These are phyloP conservation scores for Kluyveromyces wickerhamii DNA, from an alignment of 805 yeast species.

Conservation along the genomic window DNA sequence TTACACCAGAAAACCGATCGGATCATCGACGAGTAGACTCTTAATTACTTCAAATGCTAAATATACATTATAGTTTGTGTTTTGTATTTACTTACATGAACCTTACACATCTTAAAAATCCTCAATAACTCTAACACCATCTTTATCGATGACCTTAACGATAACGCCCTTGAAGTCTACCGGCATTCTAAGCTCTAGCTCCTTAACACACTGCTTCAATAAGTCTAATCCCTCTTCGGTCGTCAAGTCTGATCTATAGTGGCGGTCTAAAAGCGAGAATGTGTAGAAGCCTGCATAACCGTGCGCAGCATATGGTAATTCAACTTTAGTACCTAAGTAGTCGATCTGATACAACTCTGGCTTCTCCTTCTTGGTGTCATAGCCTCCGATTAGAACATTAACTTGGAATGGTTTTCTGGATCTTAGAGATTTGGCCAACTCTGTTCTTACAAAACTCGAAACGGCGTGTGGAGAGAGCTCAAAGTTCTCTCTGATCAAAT, in stretches of 20 bases:
- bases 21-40: no score
- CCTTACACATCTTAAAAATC: conserved; percentile 15
- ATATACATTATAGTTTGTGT: conserved; percentile 2
- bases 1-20: no score
- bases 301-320: conserved; percentile 93
- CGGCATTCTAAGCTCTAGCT: conserved; percentile 61
- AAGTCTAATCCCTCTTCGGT: conserved; percentile 72
- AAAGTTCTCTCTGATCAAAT: conserved; percentile 73
- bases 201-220: conserved; percentile 64
- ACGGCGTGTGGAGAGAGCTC: conserved; percentile 82
- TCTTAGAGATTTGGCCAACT: conserved; percentile 80
- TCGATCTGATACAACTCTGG: conserved; percentile 85
- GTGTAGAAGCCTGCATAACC: conserved; percentile 98
- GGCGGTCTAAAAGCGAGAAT: conserved; percentile 82
- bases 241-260: conserved; percentile 69
- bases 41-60: no score
- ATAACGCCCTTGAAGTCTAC: conserved; percentile 86
- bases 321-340: conserved; percentile 85
- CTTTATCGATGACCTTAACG: conserved; percentile 58
- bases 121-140: conserved; percentile 43
- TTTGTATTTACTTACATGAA: no score
- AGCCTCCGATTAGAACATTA: conserved; percentile 82
- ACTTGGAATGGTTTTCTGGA: conserved; percentile 96
- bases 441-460: conserved; percentile 80
- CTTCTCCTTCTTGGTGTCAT: conserved; percentile 46